A percentile compares a stretch with the other conserved stretches of the same genome.
Evolutionary conservation across 805 yeast species (phyloP).

Genomic region (Candida sphagnicola): DNA sequence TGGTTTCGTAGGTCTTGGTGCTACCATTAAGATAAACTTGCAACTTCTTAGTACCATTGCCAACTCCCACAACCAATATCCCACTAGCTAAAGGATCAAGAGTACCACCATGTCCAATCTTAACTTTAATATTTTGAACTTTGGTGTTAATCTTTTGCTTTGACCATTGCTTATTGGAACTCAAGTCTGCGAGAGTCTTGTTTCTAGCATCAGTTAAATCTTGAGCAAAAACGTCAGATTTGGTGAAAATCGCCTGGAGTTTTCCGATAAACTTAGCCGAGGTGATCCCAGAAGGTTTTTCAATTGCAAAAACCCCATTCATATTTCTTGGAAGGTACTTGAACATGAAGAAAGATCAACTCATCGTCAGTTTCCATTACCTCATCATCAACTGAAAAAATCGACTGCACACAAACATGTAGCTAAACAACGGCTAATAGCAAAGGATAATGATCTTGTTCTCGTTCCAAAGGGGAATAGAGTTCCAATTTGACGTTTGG

Average conservation of each 20-base stretch:
- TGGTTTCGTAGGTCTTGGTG: conserved; percentile 74
- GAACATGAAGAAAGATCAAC: conserved; percentile 5
- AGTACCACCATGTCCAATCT: conserved; percentile 98
- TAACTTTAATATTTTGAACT: conserved; percentile 56
- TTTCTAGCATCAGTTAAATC: conserved; percentile 50
- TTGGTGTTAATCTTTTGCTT: conserved; percentile 49
- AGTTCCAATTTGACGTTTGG: too few relatives aligned
- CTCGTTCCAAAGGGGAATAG: too few relatives aligned
- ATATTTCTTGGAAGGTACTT: conserved; percentile 28
- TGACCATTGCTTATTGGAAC: conserved; percentile 36
- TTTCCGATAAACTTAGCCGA: conserved; percentile 71
- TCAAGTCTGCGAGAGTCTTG: conserved; percentile 37
- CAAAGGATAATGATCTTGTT: too few relatives aligned
- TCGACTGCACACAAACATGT: neutral
- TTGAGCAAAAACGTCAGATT: conserved; percentile 52
- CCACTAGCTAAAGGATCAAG: conserved; percentile 96
- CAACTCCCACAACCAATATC: conserved; percentile 87
- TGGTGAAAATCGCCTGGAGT: conserved; percentile 59
- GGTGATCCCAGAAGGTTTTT: conserved; percentile 82
- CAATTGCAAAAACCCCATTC: conserved; percentile 93
- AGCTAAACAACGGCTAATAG: too few relatives aligned
- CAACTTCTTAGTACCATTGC: conserved; percentile 81
- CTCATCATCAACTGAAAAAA: neutral
- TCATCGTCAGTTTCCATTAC: conserved; percentile 1
- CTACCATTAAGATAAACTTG: conserved; percentile 70